These are phyloP conservation scores for Puccinia sorghi DNA, from an alignment of 1,284 basidiomycete genomes.

Conservation along the genomic window DNA sequence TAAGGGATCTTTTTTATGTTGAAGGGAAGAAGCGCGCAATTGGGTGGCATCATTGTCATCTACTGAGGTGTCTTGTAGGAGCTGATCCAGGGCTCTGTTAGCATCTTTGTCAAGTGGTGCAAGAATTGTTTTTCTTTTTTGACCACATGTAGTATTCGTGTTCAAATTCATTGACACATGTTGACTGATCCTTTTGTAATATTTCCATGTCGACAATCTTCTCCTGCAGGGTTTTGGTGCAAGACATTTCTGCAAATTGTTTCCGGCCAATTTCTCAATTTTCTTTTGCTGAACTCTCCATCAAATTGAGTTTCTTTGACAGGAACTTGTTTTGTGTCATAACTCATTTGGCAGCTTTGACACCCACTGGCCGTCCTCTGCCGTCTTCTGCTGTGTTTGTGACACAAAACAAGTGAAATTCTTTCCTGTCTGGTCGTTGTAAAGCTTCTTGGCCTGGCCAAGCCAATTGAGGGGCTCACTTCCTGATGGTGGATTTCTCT, in stretches of 20 bases:
- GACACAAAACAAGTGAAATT: neutral
- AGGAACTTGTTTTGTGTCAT: neutral
- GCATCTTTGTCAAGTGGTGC: too few relatives aligned
- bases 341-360: neutral
- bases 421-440: neutral
- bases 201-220: constrained; percentile 6
- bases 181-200: neutral
- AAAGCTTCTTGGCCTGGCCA: neutral
- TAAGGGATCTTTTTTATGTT: too few relatives aligned
- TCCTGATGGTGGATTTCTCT: constrained; percentile 3
- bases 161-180: neutral
- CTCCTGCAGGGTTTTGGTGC: neutral
- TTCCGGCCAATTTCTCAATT: neutral
- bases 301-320: neutral
- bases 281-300: neutral
- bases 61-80: too few relatives aligned
- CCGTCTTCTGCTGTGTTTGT: neutral
- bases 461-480: neutral
- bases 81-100: too few relatives aligned
- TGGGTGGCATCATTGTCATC: too few relatives aligned
- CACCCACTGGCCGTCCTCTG: neutral
- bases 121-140: neutral
- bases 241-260: neutral
- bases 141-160: neutral
- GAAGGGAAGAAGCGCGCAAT: too few relatives aligned